Evolutionary conservation across 2,329 filamentous ascomycete genomes (phyloP).

Genomic region (Aaosphaeria pasadenensis): DNA sequence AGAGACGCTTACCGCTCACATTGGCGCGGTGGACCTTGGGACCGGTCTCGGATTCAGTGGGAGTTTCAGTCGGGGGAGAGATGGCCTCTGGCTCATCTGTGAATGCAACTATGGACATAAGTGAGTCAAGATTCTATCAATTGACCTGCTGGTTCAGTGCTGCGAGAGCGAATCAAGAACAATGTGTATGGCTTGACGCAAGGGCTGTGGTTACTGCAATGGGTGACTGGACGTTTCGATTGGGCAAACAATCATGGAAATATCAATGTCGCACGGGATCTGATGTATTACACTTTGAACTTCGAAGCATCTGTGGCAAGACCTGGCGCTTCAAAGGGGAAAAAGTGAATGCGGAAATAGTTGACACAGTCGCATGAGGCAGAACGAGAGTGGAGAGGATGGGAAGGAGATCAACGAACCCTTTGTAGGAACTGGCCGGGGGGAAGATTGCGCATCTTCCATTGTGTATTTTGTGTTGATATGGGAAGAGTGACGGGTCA

Average conservation of each 20-base stretch:
- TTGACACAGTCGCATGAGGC: neutral
- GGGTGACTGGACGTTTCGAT: too few species aligned
- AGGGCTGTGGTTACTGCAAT: too few species aligned
- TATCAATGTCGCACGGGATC: too few species aligned
- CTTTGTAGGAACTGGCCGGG: constrained; percentile 20
- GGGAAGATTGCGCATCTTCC: constrained; percentile 25
- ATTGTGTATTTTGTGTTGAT: constrained; percentile 14
- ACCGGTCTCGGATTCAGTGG: constrained; percentile 39
- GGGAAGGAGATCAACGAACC: constrained; percentile 21
- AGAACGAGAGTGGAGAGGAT: neutral
- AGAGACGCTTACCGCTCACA: constrained; percentile 41
- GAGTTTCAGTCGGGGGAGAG: constrained; percentile 46
- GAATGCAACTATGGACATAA: constrained; percentile 38
- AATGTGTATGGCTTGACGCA: too few species aligned
- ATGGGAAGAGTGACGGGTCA: neutral
- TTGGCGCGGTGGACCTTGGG: constrained; percentile 37
- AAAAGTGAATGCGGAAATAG: neutral
- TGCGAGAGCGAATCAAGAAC: too few species aligned
- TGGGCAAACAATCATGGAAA: too few species aligned
- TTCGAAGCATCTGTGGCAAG: too few species aligned
- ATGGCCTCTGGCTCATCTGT: constrained; percentile 46
- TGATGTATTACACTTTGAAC: too few species aligned
- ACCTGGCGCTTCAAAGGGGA: neutral
- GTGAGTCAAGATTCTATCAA: too few species aligned
- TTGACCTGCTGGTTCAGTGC: too few species aligned